Evolutionary conservation across 805 yeast species (phyloP).

Genomic region (Maudiozyma pseudohumilis): DNA sequence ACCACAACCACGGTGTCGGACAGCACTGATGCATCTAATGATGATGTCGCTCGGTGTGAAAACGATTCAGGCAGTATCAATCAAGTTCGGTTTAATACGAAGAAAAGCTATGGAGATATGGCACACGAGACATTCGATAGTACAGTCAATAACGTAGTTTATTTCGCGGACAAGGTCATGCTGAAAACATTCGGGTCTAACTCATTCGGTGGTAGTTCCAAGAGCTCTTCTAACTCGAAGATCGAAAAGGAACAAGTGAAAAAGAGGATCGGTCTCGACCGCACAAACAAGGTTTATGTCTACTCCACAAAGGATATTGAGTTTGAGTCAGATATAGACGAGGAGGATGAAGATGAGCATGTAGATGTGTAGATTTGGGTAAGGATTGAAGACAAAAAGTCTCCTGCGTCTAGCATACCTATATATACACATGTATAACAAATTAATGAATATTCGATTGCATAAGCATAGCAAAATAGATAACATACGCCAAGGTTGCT

Average conservation of each 20-base stretch:
- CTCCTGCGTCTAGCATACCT: neutral
- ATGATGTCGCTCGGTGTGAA: neutral
- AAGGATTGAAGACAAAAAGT: neutral
- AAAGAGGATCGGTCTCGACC: constrained; percentile 19
- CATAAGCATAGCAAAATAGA: too few species aligned
- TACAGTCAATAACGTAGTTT: constrained; percentile 33
- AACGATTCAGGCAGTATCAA: constrained; percentile 12
- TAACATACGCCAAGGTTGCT: too few species aligned
- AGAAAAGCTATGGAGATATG: constrained; percentile 14
- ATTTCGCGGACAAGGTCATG: constrained; percentile 43
- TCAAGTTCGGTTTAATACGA: constrained; percentile 12
- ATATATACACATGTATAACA: neutral
- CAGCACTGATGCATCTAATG: neutral
- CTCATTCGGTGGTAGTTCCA: constrained; percentile 31
- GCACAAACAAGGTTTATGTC: constrained; percentile 32
- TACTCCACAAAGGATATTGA: constrained; percentile 36
- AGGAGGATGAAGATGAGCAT: neutral
- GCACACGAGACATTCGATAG: constrained; percentile 16
- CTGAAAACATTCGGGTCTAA: constrained; percentile 52
- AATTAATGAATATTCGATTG: too few species aligned
- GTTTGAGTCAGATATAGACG: constrained; percentile 18
- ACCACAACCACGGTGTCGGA: neutral
- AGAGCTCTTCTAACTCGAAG: constrained; percentile 15
- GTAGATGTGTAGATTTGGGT: neutral
- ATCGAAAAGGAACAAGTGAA: constrained; percentile 19